These are phyloP conservation scores for Chloris gayana DNA, from an alignment of 176 grass and related monocot genomes.

Conservation along the genomic window DNA sequence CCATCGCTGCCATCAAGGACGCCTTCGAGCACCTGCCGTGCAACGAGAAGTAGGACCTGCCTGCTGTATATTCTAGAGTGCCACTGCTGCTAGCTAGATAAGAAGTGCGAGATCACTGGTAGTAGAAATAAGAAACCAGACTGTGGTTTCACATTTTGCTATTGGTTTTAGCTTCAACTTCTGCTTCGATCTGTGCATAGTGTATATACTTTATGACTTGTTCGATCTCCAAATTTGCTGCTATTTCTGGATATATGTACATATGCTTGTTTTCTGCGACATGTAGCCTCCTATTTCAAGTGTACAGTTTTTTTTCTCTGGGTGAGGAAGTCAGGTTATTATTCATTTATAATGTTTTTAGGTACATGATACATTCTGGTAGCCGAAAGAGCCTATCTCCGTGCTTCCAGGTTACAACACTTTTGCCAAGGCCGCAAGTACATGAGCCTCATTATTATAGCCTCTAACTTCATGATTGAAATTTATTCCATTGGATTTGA, in stretches of 20 bases:
- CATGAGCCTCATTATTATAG: too few relatives aligned
- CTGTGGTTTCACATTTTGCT: not conserved
- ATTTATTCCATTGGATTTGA: too few relatives aligned
- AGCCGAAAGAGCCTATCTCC: too few relatives aligned
- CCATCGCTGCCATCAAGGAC: conserved; percentile 42
- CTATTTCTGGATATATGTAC: conserved; percentile 28
- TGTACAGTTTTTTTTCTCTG: too few relatives aligned
- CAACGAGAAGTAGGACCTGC: conserved; percentile 33
- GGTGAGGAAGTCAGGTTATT: too few relatives aligned
- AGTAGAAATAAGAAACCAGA: not conserved
- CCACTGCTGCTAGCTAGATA: not conserved
- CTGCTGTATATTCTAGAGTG: not conserved
- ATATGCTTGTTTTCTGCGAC: not conserved
- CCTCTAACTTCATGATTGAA: too few relatives aligned
- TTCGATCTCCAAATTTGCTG: conserved; percentile 14
- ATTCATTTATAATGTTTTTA: too few relatives aligned
- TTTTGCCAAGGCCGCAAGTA: too few relatives aligned
- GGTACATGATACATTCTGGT: too few relatives aligned
- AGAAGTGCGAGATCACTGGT: not conserved
- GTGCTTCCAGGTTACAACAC: too few relatives aligned
- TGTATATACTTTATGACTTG: conserved; percentile 28
- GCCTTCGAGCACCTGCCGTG: conserved; percentile 46
- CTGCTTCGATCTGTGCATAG: conserved; percentile 5
- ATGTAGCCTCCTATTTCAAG: not conserved
- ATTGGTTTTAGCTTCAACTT: not conserved